Evolutionary conservation across 106 monocot species (phyloP), one percentile per base, ranked within the genome.

Genomic region (Allium sativum): DNA sequence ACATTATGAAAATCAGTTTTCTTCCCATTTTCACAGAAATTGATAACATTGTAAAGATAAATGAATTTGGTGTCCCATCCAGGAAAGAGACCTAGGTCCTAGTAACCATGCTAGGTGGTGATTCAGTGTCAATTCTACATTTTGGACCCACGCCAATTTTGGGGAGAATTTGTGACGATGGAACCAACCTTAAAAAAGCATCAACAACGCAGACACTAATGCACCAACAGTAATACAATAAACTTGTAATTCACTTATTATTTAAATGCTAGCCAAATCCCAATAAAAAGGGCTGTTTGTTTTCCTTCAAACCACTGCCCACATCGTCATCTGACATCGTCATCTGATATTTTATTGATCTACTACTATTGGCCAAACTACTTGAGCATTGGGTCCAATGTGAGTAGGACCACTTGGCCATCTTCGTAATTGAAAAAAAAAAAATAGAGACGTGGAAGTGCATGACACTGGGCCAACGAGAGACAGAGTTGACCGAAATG

Each of bases 141-240:
- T 62, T 76, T 70, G 52, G 69, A 64, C 69, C 75, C 69, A 62
- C 55, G 51, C 46, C 59, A 68, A 75, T 68, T 68, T 69, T 61
- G 48, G 69, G 51, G 67, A 48, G 19, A 21, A 50, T 67, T 73
- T 31, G 21, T 65, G 65, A 73, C 48, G 56, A 64, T 64, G 62
- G 55, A 72, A 55, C 71, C 52, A 64, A 72, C 31, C 3, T 12
- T 8, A n/a, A 72, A 64, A 72, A 72, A 64, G 55, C 55, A 72
- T 72, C 55, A 72, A 64, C 31, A 11, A 45, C 46, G 71, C 62
- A 64, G 9, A 52, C 7, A 52, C 51, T 16, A 66, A 66, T 52
- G 51, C 51, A 52, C 51, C 59, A 41, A 59, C n/a, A 11, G n/a
- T 18, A 22, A 43, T 44, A 44, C 61, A 61, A 61, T 61, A 61